Conservation (phyloP, 345 rosid species). For the Ricinus communis region DNA sequence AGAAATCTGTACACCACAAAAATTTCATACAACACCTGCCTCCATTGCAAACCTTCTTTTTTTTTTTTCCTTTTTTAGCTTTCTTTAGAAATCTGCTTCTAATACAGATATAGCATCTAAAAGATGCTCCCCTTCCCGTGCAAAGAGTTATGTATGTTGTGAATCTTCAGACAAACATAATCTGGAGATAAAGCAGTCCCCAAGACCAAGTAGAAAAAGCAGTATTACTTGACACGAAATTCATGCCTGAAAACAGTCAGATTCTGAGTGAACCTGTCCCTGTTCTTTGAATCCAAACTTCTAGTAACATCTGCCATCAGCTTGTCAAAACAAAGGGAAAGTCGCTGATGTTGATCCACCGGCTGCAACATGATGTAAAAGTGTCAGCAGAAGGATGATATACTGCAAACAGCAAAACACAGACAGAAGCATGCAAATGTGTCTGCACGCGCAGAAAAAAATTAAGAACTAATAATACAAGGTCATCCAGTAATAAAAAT, state of each 20-base stretch:
- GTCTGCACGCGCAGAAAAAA: too few relatives aligned
- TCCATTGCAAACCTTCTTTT: slow-evolving; percentile 7
- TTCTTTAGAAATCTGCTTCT: slow-evolving; percentile 10
- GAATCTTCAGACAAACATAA: slow-evolving; percentile 22
- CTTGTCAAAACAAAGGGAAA: slow-evolving; percentile 77
- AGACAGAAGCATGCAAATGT: not conserved
- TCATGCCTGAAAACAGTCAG: slow-evolving; percentile 83
- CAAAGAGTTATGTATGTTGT: not conserved
- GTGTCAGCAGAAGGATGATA: slow-evolving; percentile 8
- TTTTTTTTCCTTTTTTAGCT: too few relatives aligned
- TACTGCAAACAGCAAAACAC: not conserved
- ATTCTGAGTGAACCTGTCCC: slow-evolving; percentile 95
- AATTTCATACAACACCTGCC: slow-evolving; percentile 17
- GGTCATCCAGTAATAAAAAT: not conserved
- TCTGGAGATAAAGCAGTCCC: slow-evolving; percentile 19
- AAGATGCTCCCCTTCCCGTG: slow-evolving; percentile 15
- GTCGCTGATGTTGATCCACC: slow-evolving; percentile 83
- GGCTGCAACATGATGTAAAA: slow-evolving; percentile 55
- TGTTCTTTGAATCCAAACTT: slow-evolving; percentile 86
- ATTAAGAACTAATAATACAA: not conserved
- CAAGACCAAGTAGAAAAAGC: not conserved
- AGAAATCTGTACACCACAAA: slow-evolving; percentile 21
- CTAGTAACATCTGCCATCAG: slow-evolving; percentile 89
- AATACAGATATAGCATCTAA: slow-evolving; percentile 11
- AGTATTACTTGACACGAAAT: slow-evolving; percentile 71